Conservation (phyloP, 2,329 filamentous ascomycete genomes). For the Ampelomyces quisqualis region DNA sequence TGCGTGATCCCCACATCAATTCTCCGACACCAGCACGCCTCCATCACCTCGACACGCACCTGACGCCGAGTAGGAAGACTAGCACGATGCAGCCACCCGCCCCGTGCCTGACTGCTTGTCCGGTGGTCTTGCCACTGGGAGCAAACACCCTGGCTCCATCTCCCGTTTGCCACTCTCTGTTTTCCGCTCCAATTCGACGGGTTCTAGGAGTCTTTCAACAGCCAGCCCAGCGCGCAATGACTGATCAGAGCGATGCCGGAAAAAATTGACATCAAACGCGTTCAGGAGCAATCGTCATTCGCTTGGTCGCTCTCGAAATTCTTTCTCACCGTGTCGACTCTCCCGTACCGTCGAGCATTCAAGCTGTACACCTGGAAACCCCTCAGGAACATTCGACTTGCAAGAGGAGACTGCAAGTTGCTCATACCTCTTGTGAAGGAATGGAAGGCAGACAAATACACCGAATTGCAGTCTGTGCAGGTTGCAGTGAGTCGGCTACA, state of each 20-base stretch:
- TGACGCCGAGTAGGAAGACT: too few relatives aligned
- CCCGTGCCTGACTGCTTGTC: too few relatives aligned
- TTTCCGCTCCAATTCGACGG: too few relatives aligned
- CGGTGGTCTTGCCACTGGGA: too few relatives aligned
- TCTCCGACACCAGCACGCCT: too few relatives aligned
- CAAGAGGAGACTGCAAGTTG: constrained; percentile 18
- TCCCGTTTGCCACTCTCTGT: too few relatives aligned
- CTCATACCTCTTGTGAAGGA: constrained; percentile 20
- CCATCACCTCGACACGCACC: too few relatives aligned
- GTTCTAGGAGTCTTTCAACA: too few relatives aligned
- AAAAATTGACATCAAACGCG: background rate
- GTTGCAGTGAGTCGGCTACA: constrained; percentile 29
- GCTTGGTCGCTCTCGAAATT: background rate
- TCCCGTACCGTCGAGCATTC: constrained; percentile 34
- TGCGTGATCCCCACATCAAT: too few relatives aligned
- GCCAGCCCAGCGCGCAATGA: too few relatives aligned
- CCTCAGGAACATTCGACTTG: constrained; percentile 18
- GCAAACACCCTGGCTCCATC: too few relatives aligned
- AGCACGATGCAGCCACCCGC: too few relatives aligned
- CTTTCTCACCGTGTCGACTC: constrained; percentile 8
- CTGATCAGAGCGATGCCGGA: background rate
- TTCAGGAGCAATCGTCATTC: background rate
- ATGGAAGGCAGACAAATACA: constrained; percentile 33
- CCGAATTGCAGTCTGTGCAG: constrained; percentile 29
- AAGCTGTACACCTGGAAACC: constrained; percentile 35